phyloP scores from a whole-genome alignment of 148 eudicot genomes.

The Vaccinium macrocarpon region DNA sequence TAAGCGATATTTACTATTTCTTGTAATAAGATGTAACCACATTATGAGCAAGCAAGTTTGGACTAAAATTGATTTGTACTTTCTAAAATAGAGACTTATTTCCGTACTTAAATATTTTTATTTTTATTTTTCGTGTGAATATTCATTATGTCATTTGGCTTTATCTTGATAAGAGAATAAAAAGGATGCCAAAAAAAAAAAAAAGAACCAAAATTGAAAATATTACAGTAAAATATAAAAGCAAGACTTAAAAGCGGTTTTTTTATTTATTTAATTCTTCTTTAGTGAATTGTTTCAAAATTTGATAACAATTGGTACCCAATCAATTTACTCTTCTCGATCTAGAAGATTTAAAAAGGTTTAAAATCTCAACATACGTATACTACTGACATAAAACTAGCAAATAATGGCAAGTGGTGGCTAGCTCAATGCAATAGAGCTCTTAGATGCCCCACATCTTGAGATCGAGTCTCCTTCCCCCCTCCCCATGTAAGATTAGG shows the following conservation, averaged over 20 bases:
- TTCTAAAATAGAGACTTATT: not conserved
- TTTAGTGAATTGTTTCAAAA: not conserved
- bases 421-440: too few relatives aligned
- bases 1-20: too few relatives aligned
- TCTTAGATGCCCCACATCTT: too few relatives aligned
- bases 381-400: not conserved
- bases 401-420: too few relatives aligned
- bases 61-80: not conserved
- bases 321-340: not conserved
- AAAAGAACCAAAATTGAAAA: not conserved
- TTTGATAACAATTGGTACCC: not conserved
- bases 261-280: not conserved
- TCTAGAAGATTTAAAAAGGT: not conserved
- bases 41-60: not conserved
- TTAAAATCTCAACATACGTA: not conserved
- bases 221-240: not conserved
- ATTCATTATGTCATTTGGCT: too few relatives aligned
- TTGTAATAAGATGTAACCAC: too few relatives aligned
- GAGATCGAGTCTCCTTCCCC: too few relatives aligned
- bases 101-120: not conserved
- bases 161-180: not conserved
- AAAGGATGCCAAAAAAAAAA: not conserved
- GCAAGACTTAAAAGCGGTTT: not conserved
- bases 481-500: too few relatives aligned
- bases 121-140: not conserved